These are phyloP conservation scores for Colletotrichum sp. DNA, from an alignment of 2,329 filamentous ascomycete species.

Conservation along the genomic window DNA sequence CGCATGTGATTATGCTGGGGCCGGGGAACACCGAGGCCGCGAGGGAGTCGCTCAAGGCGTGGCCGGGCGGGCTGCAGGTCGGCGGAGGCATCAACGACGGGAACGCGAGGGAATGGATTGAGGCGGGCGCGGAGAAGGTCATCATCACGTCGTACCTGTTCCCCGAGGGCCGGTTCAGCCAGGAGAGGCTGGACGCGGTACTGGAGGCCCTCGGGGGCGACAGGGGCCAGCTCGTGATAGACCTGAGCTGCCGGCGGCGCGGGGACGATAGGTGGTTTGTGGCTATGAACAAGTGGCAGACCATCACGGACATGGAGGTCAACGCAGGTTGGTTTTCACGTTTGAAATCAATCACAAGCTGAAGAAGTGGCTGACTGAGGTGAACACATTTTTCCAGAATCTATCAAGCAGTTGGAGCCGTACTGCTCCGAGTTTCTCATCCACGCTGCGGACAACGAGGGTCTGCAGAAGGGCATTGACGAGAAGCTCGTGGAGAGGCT, in stretches of 20 bases:
- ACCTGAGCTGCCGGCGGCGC: slow-evolving; percentile 86
- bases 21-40: slow-evolving; percentile 85
- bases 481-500: slow-evolving; percentile 79
- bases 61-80: slow-evolving; percentile 84
- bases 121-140: slow-evolving; percentile 88
- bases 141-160: slow-evolving; percentile 98
- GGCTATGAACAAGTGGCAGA: slow-evolving; percentile 99
- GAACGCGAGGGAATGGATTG: slow-evolving; percentile 88
- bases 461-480: slow-evolving; percentile 89
- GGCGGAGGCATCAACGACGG: slow-evolving; percentile 90
- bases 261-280: slow-evolving; percentile 83
- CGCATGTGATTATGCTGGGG: slow-evolving; percentile 96
- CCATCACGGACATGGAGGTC: slow-evolving; percentile 94
- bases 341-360: background rate
- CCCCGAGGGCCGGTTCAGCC: slow-evolving; percentile 81
- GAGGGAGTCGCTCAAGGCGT: slow-evolving; percentile 75
- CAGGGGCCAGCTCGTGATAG: slow-evolving; percentile 85
- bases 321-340: slow-evolving; percentile 62
- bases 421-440: slow-evolving; percentile 97
- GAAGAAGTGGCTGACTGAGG: background rate
- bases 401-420: slow-evolving; percentile 80
- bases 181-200: slow-evolving; percentile 75
- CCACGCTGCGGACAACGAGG: slow-evolving; percentile 96
- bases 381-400: slow-evolving; percentile 58
- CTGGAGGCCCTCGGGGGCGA: slow-evolving; percentile 76